Evolutionary conservation across 2,329 filamentous ascomycete species (phyloP), one percentile per base, ranked within the genome.

Genomic region (Macrophomina pseudophaseolina): DNA sequence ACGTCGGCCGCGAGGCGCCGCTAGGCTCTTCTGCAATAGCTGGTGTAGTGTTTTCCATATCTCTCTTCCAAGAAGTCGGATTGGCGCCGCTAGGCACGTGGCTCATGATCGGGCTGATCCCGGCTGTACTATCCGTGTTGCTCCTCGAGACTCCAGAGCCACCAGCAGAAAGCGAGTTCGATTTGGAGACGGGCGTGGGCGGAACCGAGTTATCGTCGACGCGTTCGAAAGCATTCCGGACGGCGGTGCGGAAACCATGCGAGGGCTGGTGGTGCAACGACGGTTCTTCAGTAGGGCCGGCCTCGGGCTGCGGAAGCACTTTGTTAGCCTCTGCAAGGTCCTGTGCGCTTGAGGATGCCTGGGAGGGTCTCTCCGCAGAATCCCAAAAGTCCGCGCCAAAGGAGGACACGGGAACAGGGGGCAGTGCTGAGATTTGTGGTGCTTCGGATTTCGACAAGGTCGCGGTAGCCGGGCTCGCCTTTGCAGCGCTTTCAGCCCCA

Each of bases 61-160:
- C 80, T 69, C 66, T 62, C 40, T 54, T 66, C 65, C 48, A 54
- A 32, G 46, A 46, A 5, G 46, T 63, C n/a, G 65, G 64, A n/a
- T 54, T 51, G 64, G 77, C 78, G 56, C 77, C 76, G 67, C 84
- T 84, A 5, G 85, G 82, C n/a, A 82, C 84, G 62, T 81, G 79
- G 69, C 82, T 85, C 75, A 90, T 89, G 64, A 91, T 90, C 1
- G 89, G 89, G 72, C 88, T 90, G 69, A 91, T 87, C 33, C 82
- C 82, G 58, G 84, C 83, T 8, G 88, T 90, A 69, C 87, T 88
- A 68, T 84, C 84, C 66, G 87, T 90, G 70, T 89, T 86, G 64
- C 86, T 88, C 68, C 88, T 80, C 42, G 78, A 81, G n/a, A 88
- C 77, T 48, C 79, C 83, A 2, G 76, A 77, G 11, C 74, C 75